Evolutionary conservation across 257 asterid genomes (phyloP), one percentile per base, ranked within the genome.

Genomic region (Gynochthodes officinalis): DNA sequence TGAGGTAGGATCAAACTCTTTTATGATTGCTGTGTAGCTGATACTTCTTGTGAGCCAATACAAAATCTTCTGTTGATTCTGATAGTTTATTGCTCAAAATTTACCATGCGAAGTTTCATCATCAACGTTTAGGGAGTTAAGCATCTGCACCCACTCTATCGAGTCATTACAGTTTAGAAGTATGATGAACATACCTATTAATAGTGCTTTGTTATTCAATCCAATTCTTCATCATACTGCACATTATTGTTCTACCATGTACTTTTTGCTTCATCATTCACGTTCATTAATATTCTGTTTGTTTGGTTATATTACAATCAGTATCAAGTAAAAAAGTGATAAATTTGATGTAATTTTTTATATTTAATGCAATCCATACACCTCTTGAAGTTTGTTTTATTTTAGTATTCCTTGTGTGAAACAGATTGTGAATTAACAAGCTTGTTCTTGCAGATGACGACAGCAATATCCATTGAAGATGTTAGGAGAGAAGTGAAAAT

Each of bases 401-500:
- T 33, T 19, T 37, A 49, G 14, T 53, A 50, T 13, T 27, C n/a
- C 15, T 23, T 5, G 19, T 33, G 21, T 37, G 18, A 2, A 49
- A 42, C 43, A 19, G 19, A 35, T 2, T 42, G 23, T 60, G 28
- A 27, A 28, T 61, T 60, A 27, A 62, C 48, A 23, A 69, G 18
- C 58, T 62, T 80, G 71, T 28, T 83, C 69, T 82, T 80, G 76
- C 96, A 93, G 98, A 90, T 93, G 98, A 88, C 94, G 25, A 93
- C 98, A 33, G 95, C 98, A 52, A 86, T 93, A 72, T 88, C 97
- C 52, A 93, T 93, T 50, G 98, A 93, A 86, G 98, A 93, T 79
- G 97, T 93, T 72, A 90, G 98, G 76, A 79, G 97, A 79, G 98
- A 93, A 84, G 98, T 93, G 81, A 93, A 88, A 83, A 90, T 93